These are phyloP conservation scores for Imleria badia DNA, from an alignment of 768 basidiomycete genomes.

Conservation along the genomic window DNA sequence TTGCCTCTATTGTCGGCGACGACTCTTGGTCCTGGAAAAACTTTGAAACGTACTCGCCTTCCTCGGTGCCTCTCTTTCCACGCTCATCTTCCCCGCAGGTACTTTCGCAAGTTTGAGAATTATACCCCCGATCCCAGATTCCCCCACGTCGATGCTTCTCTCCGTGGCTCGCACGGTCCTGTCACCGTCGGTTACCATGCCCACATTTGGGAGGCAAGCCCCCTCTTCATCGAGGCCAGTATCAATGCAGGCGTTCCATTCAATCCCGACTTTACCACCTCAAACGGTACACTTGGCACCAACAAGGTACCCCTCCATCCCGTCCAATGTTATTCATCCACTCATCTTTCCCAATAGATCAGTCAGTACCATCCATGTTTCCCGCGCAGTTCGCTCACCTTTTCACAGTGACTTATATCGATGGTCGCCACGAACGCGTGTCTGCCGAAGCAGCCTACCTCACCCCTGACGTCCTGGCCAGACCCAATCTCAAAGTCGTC, in stretches of 20 bases:
- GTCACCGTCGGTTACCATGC: conserved; percentile 60
- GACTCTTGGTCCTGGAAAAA: conserved; percentile 56
- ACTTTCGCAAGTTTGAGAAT: conserved; percentile 67
- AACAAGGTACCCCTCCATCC: conserved; percentile 46
- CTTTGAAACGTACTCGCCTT: conserved; percentile 43
- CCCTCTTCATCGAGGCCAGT: conserved; percentile 57
- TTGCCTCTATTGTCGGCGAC: conserved; percentile 53
- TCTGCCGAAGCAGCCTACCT: conserved; percentile 69
- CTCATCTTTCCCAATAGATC: conserved; percentile 30
- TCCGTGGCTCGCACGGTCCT: conserved; percentile 54
- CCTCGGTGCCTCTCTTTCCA: not conserved
- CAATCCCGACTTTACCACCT: conserved; percentile 56
- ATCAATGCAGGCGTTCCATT: conserved; percentile 49
- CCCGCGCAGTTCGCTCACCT: not conserved
- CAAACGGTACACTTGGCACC: conserved; percentile 56
- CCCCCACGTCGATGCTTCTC: conserved; percentile 45
- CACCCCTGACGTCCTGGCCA: conserved; percentile 57
- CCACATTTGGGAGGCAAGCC: conserved; percentile 42
- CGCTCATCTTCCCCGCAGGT: conserved; percentile 39
- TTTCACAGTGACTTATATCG: conserved; percentile 64
- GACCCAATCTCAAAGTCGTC: conserved; percentile 65
- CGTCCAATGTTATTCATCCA: not conserved
- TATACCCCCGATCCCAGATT: conserved; percentile 51
- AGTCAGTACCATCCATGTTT: conserved; percentile 33
- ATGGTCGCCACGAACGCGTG: conserved; percentile 50